Evolutionary conservation across 495 filamentous ascomycete genomes (phyloP), one percentile per base, ranked within the genome.

Genomic region (Lepidopterella palustris): DNA sequence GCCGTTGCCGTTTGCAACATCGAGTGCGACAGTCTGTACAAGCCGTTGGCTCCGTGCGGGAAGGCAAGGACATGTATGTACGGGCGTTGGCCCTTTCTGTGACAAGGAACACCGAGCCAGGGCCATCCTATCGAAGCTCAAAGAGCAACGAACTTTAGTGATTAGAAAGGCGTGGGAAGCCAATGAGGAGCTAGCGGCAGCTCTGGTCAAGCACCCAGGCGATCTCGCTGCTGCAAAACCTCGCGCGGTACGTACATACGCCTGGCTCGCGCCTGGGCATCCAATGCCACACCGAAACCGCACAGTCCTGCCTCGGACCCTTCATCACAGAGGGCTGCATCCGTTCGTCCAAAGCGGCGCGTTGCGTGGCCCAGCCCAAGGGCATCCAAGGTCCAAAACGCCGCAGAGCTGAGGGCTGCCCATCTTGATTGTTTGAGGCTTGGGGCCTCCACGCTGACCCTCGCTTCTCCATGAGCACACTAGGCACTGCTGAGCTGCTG

Each of bases 1-100:
- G 57, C 62, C 61, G 58, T 59, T 60, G 32, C 62, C 66, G 63
- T 66, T 68, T 69, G 64, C 67, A 67, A 67, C 67, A 69, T 60
- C 23, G 54, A 64, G 50, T 66, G 64, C 67, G 57, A 67, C 64
- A 61, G 57, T 58, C 42, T 58, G 64, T 53, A 45, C 55, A 47
- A 57, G 56, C 55, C 55, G 57, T 64, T 61, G 65, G 58, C 61
- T 59, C 64, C 62, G 59, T 65, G 62, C 58, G 65, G 57, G 55
- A 56, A 50, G 53, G 56, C 62, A 60, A 58, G 55, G 55, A 53
- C 32, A 53, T 53, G 52, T 53, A 54, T 39, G 27, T 54, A 56
- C 45, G 45, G 32, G 40, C 54, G 58, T 53, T 51, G 57, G 52
- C 51, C 53, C 27, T 57, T 39, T 49, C 24, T 21, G 31, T 42